phyloP scores from a whole-genome alignment of 2,329 filamentous ascomycete genomes.

The Cordyceps pruinosa region DNA sequence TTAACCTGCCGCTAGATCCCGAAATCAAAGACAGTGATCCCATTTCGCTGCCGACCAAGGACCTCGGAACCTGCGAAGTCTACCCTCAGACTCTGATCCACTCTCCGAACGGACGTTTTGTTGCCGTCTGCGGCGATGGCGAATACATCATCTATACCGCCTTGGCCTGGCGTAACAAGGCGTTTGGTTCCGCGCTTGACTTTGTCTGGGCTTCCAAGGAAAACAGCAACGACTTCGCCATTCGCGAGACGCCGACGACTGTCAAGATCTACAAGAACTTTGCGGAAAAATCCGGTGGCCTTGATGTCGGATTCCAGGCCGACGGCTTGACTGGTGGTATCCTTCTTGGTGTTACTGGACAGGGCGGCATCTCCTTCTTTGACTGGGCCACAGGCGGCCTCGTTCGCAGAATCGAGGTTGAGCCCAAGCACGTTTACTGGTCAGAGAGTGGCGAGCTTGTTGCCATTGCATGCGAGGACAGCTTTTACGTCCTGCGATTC shows the following conservation, averaged over 20 bases:
- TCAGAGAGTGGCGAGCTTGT: constrained; percentile 94
- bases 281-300: constrained; percentile 77
- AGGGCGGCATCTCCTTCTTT: constrained; percentile 91
- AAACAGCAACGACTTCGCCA: constrained; percentile 97
- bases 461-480: constrained; percentile 86
- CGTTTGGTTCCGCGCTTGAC: constrained; percentile 89
- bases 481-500: constrained; percentile 89
- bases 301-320: constrained; percentile 92
- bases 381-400: constrained; percentile 90
- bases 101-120: constrained; percentile 90
- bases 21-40: constrained; percentile 82
- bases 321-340: constrained; percentile 86
- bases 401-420: constrained; percentile 83
- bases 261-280: constrained; percentile 99
- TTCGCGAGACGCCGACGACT: constrained; percentile 86
- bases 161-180: constrained; percentile 93
- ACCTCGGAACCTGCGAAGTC: constrained; percentile 91
- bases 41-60: constrained; percentile 82
- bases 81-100: constrained; percentile 93
- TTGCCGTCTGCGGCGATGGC: constrained; percentile 78
- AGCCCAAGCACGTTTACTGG: constrained; percentile 81
- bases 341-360: constrained; percentile 87
- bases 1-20: constrained; percentile 49
- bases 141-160: constrained; percentile 99
- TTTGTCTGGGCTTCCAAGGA: constrained; percentile 97